Percentiles rank a stretch among this genome's conserved stretches.
These are phyloP conservation scores for Cyberlindnera maritima DNA, from an alignment of 805 yeast species.

Conservation along the genomic window DNA sequence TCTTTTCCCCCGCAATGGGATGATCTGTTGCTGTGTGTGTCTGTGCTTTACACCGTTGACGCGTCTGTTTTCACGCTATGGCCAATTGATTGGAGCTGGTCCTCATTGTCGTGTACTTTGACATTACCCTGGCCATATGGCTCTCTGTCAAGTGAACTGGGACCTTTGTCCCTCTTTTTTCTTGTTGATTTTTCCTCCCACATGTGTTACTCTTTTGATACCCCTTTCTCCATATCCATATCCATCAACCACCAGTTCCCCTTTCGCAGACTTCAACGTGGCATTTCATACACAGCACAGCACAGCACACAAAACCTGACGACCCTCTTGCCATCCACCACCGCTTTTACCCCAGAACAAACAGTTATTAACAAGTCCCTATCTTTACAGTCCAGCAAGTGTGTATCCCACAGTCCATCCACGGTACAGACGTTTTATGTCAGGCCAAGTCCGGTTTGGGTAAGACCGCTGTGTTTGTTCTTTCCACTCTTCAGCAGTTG, in stretches of 20 bases:
- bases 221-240: too few relatives aligned
- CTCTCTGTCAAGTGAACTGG: not conserved
- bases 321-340: not conserved
- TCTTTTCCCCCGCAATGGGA: not conserved
- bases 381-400: conserved; percentile 80
- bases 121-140: too few relatives aligned
- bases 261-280: too few relatives aligned
- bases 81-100: too few relatives aligned
- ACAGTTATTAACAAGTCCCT: conserved; percentile 11
- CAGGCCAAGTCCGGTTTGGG: conserved; percentile 99
- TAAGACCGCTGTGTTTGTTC: conserved; percentile 96
- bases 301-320: not conserved
- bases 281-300: too few relatives aligned
- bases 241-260: not conserved
- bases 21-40: not conserved
- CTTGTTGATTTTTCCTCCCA: too few relatives aligned
- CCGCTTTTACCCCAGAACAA: not conserved
- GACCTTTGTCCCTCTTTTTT: not conserved
- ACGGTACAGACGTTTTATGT: conserved; percentile 96
- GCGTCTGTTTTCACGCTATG: too few relatives aligned
- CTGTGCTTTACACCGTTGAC: not conserved
- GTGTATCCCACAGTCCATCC: conserved; percentile 95
- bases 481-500: conserved; percentile 93
- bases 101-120: too few relatives aligned
- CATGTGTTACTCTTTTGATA: too few relatives aligned